Evolutionary conservation across 148 eudicot genomes (phyloP).

Genomic region (Arctostaphylos glauca): DNA sequence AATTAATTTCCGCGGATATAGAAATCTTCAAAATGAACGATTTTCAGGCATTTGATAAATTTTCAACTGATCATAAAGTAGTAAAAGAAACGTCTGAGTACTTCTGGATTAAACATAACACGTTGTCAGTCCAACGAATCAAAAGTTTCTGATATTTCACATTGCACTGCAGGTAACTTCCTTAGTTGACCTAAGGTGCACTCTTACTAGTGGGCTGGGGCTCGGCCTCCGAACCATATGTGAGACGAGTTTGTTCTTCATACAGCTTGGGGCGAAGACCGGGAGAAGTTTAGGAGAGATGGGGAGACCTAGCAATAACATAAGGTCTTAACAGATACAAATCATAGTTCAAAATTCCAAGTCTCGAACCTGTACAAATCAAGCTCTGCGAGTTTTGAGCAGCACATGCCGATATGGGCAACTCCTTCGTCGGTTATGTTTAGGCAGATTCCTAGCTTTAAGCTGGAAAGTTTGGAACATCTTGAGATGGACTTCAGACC

Average conservation of each 20-base stretch:
- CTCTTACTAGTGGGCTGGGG: not conserved
- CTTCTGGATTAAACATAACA: not conserved
- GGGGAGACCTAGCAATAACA: too few relatives aligned
- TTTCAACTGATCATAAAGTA: not conserved
- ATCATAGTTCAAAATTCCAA: not conserved
- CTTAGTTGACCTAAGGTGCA: not conserved
- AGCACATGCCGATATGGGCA: slow-evolving; percentile 53
- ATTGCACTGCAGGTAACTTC: not conserved
- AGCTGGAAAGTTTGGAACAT: slow-evolving; percentile 55
- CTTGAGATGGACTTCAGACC: slow-evolving; percentile 84
- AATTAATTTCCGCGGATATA: not conserved
- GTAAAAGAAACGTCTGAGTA: not conserved
- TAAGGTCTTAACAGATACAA: too few relatives aligned
- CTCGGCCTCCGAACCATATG: too few relatives aligned
- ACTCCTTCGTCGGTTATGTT: slow-evolving; percentile 77
- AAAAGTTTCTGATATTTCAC: not conserved
- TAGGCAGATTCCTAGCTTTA: slow-evolving; percentile 82
- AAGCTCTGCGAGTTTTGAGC: slow-evolving; percentile 75
- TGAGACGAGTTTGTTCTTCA: too few relatives aligned
- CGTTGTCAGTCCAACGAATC: not conserved
- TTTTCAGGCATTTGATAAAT: not conserved
- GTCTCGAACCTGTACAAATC: slow-evolving; percentile 78
- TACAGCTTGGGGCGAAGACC: slow-evolving; percentile 24
- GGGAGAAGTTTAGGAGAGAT: too few relatives aligned
- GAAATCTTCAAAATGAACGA: not conserved